These are phyloP conservation scores for Jamesozyma rosinii DNA, from an alignment of 805 yeast species.

Conservation along the genomic window DNA sequence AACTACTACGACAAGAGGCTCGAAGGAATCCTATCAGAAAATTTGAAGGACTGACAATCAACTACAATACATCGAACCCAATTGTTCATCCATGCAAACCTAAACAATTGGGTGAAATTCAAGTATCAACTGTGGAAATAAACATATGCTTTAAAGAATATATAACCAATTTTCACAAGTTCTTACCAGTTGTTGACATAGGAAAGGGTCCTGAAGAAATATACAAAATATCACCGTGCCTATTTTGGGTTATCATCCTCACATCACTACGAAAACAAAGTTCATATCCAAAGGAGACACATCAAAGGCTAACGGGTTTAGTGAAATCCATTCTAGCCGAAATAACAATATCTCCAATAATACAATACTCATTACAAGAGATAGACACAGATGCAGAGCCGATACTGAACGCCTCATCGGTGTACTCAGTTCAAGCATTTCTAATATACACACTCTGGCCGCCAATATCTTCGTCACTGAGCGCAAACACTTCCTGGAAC, in stretches of 20 bases:
- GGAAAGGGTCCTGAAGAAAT: slow-evolving; percentile 71
- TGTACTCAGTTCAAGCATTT: slow-evolving; percentile 89
- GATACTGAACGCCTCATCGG: slow-evolving; percentile 75
- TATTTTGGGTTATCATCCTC: slow-evolving; percentile 89
- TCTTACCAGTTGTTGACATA: slow-evolving; percentile 80
- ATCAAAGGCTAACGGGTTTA: slow-evolving; percentile 44
- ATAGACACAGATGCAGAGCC: slow-evolving; percentile 52
- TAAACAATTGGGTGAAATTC: slow-evolving; percentile 59
- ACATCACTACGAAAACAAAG: slow-evolving; percentile 60
- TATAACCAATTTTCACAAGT: slow-evolving; percentile 66
- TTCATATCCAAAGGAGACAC: neutral
- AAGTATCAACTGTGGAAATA: slow-evolving; percentile 50
- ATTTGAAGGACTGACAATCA: too few relatives aligned
- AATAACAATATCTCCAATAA: slow-evolving; percentile 82
- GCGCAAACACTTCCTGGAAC: slow-evolving; percentile 93
- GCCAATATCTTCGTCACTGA: slow-evolving; percentile 82
- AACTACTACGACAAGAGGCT: neutral
- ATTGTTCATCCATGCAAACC: slow-evolving; percentile 39
- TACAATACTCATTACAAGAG: slow-evolving; percentile 68
- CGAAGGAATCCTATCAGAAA: neutral
- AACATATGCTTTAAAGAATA: slow-evolving; percentile 57
- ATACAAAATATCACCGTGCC: slow-evolving; percentile 72
- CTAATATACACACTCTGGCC: slow-evolving; percentile 89
- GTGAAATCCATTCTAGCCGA: slow-evolving; percentile 75
- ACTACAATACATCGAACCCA: neutral